Conservation (phyloP, 1,139 yeast species). For the Yamadazyma jaroonii region DNA sequence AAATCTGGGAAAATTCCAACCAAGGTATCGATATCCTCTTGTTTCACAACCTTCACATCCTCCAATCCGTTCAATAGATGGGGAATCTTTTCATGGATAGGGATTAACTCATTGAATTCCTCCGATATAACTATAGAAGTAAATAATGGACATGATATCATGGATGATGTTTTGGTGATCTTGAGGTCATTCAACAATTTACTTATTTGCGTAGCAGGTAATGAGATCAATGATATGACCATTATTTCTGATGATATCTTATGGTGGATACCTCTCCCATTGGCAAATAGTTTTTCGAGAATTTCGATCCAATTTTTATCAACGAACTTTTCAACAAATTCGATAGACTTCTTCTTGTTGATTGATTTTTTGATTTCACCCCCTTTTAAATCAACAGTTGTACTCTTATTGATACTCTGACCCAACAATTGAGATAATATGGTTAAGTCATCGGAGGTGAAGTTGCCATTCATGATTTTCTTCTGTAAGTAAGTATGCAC, state of each 20-base stretch:
- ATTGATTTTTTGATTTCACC: conserved; percentile 9
- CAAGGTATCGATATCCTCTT: conserved; percentile 36
- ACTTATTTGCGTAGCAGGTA: conserved; percentile 44
- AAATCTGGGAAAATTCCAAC: conserved; percentile 61
- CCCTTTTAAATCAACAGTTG: conserved; percentile 10
- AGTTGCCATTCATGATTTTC: conserved; percentile 42
- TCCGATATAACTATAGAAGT: conserved; percentile 50
- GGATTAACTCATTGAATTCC: conserved; percentile 41
- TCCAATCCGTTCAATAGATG: conserved; percentile 27
- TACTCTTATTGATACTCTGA: conserved; percentile 23
- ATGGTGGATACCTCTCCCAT: conserved; percentile 54
- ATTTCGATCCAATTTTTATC: conserved; percentile 53
- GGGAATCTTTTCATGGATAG: conserved; percentile 47
- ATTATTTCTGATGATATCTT: conserved; percentile 44
- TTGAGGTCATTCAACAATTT: conserved; percentile 44
- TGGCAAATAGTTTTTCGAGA: conserved; percentile 54
- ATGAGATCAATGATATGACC: conserved; percentile 50
- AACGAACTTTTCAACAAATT: conserved; percentile 56
- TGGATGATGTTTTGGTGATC: conserved; percentile 35
- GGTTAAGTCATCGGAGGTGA: conserved; percentile 41
- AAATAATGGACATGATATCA: conserved; percentile 50
- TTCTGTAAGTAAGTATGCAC: conserved; percentile 46
- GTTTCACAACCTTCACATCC: background rate
- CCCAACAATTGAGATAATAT: conserved; percentile 45
- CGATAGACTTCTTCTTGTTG: conserved; percentile 19